Base-by-base conservation (phyloP, 2,329 filamentous ascomycete genomes). In the Penicillium capsulatum region DNA sequence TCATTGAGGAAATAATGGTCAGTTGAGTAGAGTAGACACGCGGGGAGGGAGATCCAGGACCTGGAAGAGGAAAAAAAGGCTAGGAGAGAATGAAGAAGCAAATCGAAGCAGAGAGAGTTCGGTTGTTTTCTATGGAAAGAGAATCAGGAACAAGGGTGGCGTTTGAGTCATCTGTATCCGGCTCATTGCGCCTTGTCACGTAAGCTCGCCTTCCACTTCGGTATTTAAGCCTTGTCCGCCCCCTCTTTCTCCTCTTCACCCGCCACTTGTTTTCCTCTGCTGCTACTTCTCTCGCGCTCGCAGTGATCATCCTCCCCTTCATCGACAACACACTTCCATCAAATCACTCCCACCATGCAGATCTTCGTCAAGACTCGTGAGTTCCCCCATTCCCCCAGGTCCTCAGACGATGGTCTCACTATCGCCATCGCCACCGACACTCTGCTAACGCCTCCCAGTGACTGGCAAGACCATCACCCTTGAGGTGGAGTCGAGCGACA, bases 331-430 rank as follows among this genome's bases (percentile, higher is more conserved):
- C 19, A 22, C 19, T 9, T 5, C 19, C 9, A 9, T 5, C 40
- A 32, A 36, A 32, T 38, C 42, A 39, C 41, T 20, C 32, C 63
- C 70, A 81, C 55, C 69, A 94, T 95, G 90, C 90, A 95, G 79
- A 95, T 96, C 78, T 96, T 95, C 72, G 90, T 95, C 62, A 95
- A 95, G 83, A 95, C 89, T 58, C 80, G 84, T 88, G 76, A 79
- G 84, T 83, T 59, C n/a, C n/a, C n/a, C n/a, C n/a, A n/a, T 24
- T 48, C 52, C 55, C 60, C 57, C 50, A 54, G 26, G 13, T 28
- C 26, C 13, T 28, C 26, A n/a, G 10, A 5, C 6, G 9, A 28
- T 14, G 15, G 14, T 27, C 8, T 33, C 28, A 19, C 29, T 6
- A 14, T 38, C 28, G 30, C 24, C 26, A n/a, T 39, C 30, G 3